Evolutionary conservation across 169 alveolate genomes (phyloP), one percentile per base, ranked within the genome.

Genomic region (Cryptosporidium sp.): DNA sequence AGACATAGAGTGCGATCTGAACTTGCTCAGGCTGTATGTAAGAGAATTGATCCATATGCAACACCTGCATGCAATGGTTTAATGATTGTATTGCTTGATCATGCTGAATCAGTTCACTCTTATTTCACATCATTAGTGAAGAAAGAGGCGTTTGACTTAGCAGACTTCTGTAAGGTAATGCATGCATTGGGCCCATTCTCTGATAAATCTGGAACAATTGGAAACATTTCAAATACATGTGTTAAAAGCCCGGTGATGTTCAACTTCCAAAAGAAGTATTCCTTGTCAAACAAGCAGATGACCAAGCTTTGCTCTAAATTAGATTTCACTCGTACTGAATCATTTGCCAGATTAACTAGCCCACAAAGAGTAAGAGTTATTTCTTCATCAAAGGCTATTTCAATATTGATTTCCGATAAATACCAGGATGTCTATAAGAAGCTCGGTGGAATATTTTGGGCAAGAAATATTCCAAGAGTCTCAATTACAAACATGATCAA

Each of bases 41-140:
- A 26, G 18, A 62, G 69, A 21, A 80, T 80, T 18, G 89, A 80
- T 29, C 89, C 89, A 37, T 80, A 80, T 61, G 65, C 89, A 37
- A 23, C 89, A 9, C 89, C 89, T 5, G 89, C 89, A 16, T 80
- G 89, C 65, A 69, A 80, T 29, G 68, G 89, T 31, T 80, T 80
- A 51, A 62, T 80, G 73, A 62, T 80, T 23, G 80, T 80, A 0
- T 39, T 80, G 56, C 67, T 80, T 3, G 80, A 80, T 12, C 75
- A 80, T 65, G 61, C 89, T 61, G 89, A 80, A 26, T 23, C 1
- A 0, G 75, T 80, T n/a, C 89, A 80, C 42, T 14, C 37, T 12
- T 80, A 80, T 48, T 14, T 80, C 16, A 80, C 89, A 44, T 62
- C 80, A 21, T 12, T 65, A 23, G 75, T 60, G 14, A 80, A 58